Evolutionary conservation across 2,329 filamentous ascomycete genomes (phyloP), one percentile per base, ranked within the genome.

Genomic region (Aspergillus awamori): DNA sequence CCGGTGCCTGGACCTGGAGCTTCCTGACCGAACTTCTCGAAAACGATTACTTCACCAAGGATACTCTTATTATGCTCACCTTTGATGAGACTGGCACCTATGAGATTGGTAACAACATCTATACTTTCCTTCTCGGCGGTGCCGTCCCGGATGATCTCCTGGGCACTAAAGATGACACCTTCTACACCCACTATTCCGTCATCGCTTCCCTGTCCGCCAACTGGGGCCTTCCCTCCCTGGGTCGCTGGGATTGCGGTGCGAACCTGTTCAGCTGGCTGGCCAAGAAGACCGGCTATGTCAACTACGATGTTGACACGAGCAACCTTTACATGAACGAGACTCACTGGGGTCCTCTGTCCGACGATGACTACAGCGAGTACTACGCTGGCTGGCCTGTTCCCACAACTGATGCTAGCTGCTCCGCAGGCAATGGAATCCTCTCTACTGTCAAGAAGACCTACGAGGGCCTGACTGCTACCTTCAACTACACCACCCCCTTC

Each of bases 51-150:
- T 94, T 95, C 77, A 91, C 89, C 85, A 79, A 90, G 43, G 86
- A 90, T 70, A 94, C 91, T 0, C 83, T 94, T 1, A 84, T 95
- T n/a, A 80, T 94, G 5, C 76, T 95, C 63, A 93, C 87, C n/a
- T 95, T 92, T 70, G 92, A 96, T 66, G 92, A 95, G 79, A 92
- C 89, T 76, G 84, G 89, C 68, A 87, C 85, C 8, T 92, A 93
- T 76, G 77, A 81, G 13, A 79, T 81, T 28, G 84, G 84, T 67
- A 95, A 94, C 83, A 82, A 82, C 38, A 83, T 95, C 61, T 84
- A 90, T 62, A 86, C 81, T 63, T 83, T 95, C 65, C 83, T 95
- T 0, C 79, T 96, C 1, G 92, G 92, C n/a, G 90, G 90, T 62
- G 89, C 87, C 15, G 76, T 96, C 2, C 89, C 90, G 8, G 58